Percentiles rank a stretch among this genome's conserved stretches.
Evolutionary conservation across 2,329 filamentous ascomycete species (phyloP).

Genomic region (Aspergillus sp.): DNA sequence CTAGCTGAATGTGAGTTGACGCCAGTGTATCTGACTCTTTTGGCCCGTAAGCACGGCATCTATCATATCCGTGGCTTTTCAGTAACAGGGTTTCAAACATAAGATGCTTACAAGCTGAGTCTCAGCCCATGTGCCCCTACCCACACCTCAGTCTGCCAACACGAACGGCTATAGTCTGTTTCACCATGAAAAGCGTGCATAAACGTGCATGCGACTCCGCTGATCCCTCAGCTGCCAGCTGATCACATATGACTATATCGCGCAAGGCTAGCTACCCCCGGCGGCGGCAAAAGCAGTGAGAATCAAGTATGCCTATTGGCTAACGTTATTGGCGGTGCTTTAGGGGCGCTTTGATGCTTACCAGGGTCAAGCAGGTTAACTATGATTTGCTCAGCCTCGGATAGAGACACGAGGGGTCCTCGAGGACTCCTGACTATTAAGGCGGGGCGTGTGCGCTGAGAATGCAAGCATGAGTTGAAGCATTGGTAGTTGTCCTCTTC

Average conservation of each 20-base stretch:
- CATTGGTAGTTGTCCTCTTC: neutral
- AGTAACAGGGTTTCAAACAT: neutral
- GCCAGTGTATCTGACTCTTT: neutral
- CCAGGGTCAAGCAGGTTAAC: neutral
- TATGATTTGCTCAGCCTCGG: constrained; percentile 11
- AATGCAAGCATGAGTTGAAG: neutral
- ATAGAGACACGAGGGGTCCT: constrained; percentile 4
- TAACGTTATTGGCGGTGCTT: neutral
- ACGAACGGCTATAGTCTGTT: neutral
- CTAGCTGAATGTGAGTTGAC: neutral
- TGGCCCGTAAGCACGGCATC: neutral
- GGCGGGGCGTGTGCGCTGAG: neutral
- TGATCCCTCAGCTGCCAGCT: neutral
- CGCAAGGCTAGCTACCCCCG: neutral
- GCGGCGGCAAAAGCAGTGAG: neutral
- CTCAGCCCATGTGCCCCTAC: neutral
- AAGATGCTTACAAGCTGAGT: constrained; percentile 1
- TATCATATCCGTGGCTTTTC: neutral
- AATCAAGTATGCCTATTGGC: neutral
- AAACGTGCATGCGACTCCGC: neutral
- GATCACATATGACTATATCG: neutral
- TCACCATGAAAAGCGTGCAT: neutral
- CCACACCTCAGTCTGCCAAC: neutral
- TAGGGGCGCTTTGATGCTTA: neutral
- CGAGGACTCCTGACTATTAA: neutral